A percentile compares a stretch with the other conserved stretches of the same genome.
Evolutionary conservation across 495 filamentous ascomycete genomes (phyloP).

Genomic region (Trichocladium antarcticum): DNA sequence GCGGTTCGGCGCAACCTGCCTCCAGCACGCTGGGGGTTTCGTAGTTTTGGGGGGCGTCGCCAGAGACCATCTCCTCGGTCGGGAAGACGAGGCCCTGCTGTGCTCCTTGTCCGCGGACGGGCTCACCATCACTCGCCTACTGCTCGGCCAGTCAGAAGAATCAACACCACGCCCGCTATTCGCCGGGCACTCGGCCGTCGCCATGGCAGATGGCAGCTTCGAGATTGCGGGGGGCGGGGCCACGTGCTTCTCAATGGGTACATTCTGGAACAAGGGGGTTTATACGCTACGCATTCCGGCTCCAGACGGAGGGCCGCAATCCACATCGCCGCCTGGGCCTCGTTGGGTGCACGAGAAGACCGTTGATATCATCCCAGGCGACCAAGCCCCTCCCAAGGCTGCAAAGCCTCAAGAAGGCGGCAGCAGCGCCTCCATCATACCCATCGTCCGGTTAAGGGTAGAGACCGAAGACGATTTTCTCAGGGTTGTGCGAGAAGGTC

Average conservation of each 20-base stretch:
- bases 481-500: slow-evolving; percentile 43
- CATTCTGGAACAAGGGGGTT: slow-evolving; percentile 27
- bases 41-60: slow-evolving; percentile 43
- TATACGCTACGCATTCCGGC: slow-evolving; percentile 11
- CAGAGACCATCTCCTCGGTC: slow-evolving; percentile 24
- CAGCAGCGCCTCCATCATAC: slow-evolving; percentile 5
- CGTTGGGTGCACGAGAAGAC: slow-evolving; percentile 20
- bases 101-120: slow-evolving; percentile 1
- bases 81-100: slow-evolving; percentile 25
- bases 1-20: slow-evolving; percentile 24
- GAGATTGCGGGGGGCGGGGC: slow-evolving; percentile 69
- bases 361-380: slow-evolving; percentile 18
- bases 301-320: neutral
- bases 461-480: slow-evolving; percentile 41
- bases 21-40: slow-evolving; percentile 9
- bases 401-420: neutral
- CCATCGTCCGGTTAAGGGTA: slow-evolving; percentile 43
- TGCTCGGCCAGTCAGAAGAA: neutral
- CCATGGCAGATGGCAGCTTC: slow-evolving; percentile 30
- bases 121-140: slow-evolving; percentile 11
- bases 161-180: slow-evolving; percentile 46
- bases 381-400: neutral
- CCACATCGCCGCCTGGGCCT: neutral
- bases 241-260: slow-evolving; percentile 73
- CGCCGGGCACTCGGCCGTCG: slow-evolving; percentile 47